Conservation (phyloP, 768 basidiomycete species). For the Butyriboletus loyo region DNA sequence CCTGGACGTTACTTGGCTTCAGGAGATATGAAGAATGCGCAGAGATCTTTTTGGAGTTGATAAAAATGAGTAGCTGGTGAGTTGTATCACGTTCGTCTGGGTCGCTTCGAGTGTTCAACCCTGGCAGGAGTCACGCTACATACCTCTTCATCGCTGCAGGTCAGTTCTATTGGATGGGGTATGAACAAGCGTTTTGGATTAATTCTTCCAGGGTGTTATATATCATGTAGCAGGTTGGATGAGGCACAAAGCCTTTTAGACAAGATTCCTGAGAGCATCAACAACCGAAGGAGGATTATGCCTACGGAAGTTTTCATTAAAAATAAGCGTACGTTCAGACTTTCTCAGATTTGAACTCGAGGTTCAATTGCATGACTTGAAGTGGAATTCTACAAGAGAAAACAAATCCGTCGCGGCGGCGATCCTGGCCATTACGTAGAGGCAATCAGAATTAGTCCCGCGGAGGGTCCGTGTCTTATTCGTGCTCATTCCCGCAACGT, state of each 20-base stretch:
- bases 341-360: neutral
- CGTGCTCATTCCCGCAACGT: neutral
- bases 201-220: slow-evolving; percentile 50
- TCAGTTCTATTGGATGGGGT: slow-evolving; percentile 13
- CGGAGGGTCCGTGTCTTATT: slow-evolving; percentile 52
- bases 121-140: slow-evolving; percentile 67
- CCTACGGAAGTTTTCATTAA: slow-evolving; percentile 77
- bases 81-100: slow-evolving; percentile 12
- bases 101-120: neutral
- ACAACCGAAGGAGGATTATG: slow-evolving; percentile 62
- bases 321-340: slow-evolving; percentile 58
- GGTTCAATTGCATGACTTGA: neutral
- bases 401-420: slow-evolving; percentile 55
- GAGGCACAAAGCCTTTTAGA: slow-evolving; percentile 64
- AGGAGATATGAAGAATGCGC: slow-evolving; percentile 66
- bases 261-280: slow-evolving; percentile 54
- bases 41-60: slow-evolving; percentile 60
- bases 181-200: neutral
- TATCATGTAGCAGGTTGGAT: slow-evolving; percentile 51
- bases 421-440: slow-evolving; percentile 50
- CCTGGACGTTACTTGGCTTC: slow-evolving; percentile 69
- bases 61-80: slow-evolving; percentile 68
- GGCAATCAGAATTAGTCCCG: slow-evolving; percentile 61
- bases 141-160: slow-evolving; percentile 79
- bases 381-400: slow-evolving; percentile 77